phyloP scores from a whole-genome alignment of 2,329 filamentous ascomycete genomes.

The Sarocladium kiliense region DNA sequence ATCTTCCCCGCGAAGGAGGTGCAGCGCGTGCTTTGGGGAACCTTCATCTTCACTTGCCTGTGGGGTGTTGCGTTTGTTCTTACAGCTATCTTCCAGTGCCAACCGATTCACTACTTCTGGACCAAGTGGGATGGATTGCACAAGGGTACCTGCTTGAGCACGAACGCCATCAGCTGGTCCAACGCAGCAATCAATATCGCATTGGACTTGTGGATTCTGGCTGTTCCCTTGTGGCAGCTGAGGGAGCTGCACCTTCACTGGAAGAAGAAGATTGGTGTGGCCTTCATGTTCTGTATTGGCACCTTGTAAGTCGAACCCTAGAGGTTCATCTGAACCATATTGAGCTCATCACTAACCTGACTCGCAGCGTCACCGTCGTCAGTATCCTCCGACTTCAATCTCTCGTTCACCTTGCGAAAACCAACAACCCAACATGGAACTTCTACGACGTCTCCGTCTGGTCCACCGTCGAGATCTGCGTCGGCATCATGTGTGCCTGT shows the following conservation, averaged over 20 bases:
- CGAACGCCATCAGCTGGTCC: slow-evolving; percentile 41
- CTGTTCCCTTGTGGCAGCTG: slow-evolving; percentile 38
- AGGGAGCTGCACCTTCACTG: slow-evolving; percentile 30
- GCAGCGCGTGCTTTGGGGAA: slow-evolving; percentile 30
- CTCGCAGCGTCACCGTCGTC: slow-evolving; percentile 17
- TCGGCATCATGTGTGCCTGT: slow-evolving; percentile 20
- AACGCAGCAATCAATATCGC: slow-evolving; percentile 43
- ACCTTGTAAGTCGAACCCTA: slow-evolving; percentile 3
- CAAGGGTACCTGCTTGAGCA: slow-evolving; percentile 37
- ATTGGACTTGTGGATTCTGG: slow-evolving; percentile 43
- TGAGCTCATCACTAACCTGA: not conserved
- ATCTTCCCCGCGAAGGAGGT: slow-evolving; percentile 38
- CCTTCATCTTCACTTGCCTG: slow-evolving; percentile 27
- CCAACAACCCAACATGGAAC: slow-evolving; percentile 17
- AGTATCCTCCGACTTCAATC: slow-evolving; percentile 17
- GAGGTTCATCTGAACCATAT: not conserved
- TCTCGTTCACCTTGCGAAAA: slow-evolving; percentile 11
- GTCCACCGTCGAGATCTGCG: slow-evolving; percentile 19
- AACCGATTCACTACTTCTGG: slow-evolving; percentile 44
- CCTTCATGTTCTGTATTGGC: slow-evolving; percentile 8
- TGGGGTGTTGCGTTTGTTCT: slow-evolving; percentile 34
- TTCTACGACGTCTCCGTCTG: slow-evolving; percentile 14
- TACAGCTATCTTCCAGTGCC: slow-evolving; percentile 39
- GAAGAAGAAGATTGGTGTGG: slow-evolving; percentile 35
- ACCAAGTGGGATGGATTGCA: slow-evolving; percentile 41